Base-by-base conservation (phyloP, 371 early-diverging fungal genomes). In the Dichotomocladium elegans region DNA sequence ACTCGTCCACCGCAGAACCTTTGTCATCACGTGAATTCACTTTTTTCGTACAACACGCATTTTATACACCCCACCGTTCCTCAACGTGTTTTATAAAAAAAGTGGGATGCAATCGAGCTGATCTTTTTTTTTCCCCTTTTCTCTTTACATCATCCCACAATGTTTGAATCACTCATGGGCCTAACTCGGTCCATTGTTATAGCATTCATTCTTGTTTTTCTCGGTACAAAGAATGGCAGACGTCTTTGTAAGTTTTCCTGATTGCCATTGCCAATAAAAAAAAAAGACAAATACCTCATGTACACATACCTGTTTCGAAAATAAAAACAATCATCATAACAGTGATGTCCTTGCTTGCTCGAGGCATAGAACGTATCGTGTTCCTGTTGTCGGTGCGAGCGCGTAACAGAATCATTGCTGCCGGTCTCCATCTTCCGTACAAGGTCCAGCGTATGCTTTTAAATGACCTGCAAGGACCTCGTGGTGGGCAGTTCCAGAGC, bases 151-250 rank as follows among this genome's bases (percentile, higher is more conserved):
- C n/a, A n/a, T n/a, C n/a, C n/a, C n/a, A n/a, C n/a, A n/a, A n/a
- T n/a, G n/a, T n/a, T n/a, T n/a, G n/a, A n/a, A n/a, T n/a, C n/a
- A n/a, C n/a, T n/a, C n/a, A n/a, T n/a, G n/a, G n/a, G n/a, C n/a
- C n/a, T n/a, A n/a, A n/a, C n/a, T n/a, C n/a, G n/a, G 17, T 26
- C 33, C 6, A 24, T 47, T 11, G 11, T 55, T 15, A 3, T 58
- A 29, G 52, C 47, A 11, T 25, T 45, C 19, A 6, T 54, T 10
- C 19, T 60, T 42, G 50, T 50, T 9, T 28, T 53, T 14, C 29
- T 60, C 25, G 54, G 43, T n/a, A 54, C 60, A 8, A 42, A 25
- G 14, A 60, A 53, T 44, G 60, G 60, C 19, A 52, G 60, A 12
- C 19, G 21, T 3, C 37, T 60, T 24, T 30, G 60, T 60, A 54